Evolutionary conservation across 805 yeast species (phyloP), one percentile per base, ranked within the genome.

Genomic region (Candida dendrica): DNA sequence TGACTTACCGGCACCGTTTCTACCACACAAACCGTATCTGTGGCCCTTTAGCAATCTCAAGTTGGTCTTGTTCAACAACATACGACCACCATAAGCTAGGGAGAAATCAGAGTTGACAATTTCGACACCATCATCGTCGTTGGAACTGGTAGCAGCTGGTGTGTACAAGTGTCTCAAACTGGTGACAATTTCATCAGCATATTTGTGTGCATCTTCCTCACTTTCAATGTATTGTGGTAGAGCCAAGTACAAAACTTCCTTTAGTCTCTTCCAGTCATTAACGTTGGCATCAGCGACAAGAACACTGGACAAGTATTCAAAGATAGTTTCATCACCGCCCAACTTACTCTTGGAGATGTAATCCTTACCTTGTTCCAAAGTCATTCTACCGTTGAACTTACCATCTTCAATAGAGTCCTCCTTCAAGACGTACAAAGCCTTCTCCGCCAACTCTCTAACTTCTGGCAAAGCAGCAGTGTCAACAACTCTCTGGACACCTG

Each of bases 1-100:
- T 13, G 97, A 89, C 66, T 91, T 91, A 71, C 98, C 98, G 46
- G 96, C 97, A 75, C 98, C 98, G 62, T 91, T 91, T 68, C 97
- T 76, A 61, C 98, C 98, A 74, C 96, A 88, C 47, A 91, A 75
- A 72, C 98, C 98, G 60, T 91, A 91, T 66, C 98, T 79, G 68
- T 87, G 97, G 56, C 98, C 98, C 69, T 90, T 88, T 53, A 86
- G 71, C 48, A 91, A 74, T 59, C 95, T 78, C 61, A 91, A 70
- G 47, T 75, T 85, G 37, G 98, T 89, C 69, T 93, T 93, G 74
- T 90, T 91, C 54, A 91, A 72, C 53, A 93, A 75, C 97, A 91
- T 91, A 68, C 97, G 81, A 22, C 96, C 86, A 66, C 98, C 98
- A 61, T 93, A 93, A 32, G 98, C 98, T 51, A 91, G 71, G 0